Evolutionary conservation across 495 filamentous ascomycete species (phyloP), one percentile per base, ranked within the genome.

Genomic region (Podospora pseudopauciseta): DNA sequence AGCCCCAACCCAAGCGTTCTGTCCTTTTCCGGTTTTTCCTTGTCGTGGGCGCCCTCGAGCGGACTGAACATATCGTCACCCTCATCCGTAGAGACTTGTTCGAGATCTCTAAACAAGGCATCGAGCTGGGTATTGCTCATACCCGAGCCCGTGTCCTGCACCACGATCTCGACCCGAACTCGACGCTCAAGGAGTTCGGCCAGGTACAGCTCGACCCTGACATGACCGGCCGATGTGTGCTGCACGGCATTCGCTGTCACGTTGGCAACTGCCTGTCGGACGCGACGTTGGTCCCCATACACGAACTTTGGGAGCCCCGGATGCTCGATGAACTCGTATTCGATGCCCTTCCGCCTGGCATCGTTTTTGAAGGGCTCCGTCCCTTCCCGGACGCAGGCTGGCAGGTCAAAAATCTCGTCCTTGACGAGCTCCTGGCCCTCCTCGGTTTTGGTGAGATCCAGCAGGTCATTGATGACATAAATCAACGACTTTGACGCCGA

Each of bases 401-500:
- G 82, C 18, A 97, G 78, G 72, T 97, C 87, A 67, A 98, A 93
- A 0, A 86, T 73, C 75, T 97, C 93, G 59, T 94, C 90, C 72
- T 92, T 93, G 75, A 94, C 86, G 6, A 97, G 79, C 4, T 89
- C 83, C 62, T 89, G 86, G 0, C 94, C 94, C 74, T 91, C 89
- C 75, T 97, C 94, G 0, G 89, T 89, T 74, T 96, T 94, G 27
- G 94, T 97, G 18, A 98, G 83, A 75, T 98, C 94, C 2, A 98
- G 84, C 0, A 98, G 84, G 75, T 98, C 94, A 71, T 98, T 98
- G 74, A 98, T 97, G 9, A 96, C 93, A 77, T 95, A 97, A 18
- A 98, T 94, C 15, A 97, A 80, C 1, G 92, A 96, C 76, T 96
- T 97, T 0, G 94, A 98, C n/a, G 94, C 94, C 13, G 93, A 96